phyloP scores from a whole-genome alignment of 1,284 basidiomycete genomes.

The Ganoderma boninense region DNA sequence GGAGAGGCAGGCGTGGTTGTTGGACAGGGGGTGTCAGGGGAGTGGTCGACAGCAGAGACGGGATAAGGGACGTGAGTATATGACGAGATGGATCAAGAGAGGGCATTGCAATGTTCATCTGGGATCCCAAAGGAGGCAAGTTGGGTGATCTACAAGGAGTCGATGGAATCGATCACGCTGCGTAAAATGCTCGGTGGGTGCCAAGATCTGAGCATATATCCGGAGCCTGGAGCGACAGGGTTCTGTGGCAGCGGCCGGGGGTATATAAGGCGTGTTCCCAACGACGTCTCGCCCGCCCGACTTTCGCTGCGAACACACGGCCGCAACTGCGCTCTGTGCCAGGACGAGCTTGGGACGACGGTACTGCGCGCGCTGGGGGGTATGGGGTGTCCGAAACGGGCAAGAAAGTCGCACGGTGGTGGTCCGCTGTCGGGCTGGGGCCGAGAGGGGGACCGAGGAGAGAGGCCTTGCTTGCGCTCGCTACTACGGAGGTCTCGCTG shows the following conservation, averaged over 20 bases:
- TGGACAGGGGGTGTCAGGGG: slow-evolving; percentile 5
- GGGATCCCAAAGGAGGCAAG: slow-evolving; percentile 37
- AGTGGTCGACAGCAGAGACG: background rate
- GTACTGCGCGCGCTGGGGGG: background rate
- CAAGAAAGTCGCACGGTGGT: slow-evolving; percentile 29
- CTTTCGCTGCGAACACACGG: background rate
- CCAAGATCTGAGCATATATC: slow-evolving; percentile 38
- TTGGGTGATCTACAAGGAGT: slow-evolving; percentile 38
- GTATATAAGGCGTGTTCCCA: slow-evolving; percentile 26
- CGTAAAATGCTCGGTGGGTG: slow-evolving; percentile 38
- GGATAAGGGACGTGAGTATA: slow-evolving; percentile 8
- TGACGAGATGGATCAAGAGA: slow-evolving; percentile 15
- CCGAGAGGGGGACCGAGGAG: background rate
- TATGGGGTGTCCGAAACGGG: slow-evolving; percentile 25
- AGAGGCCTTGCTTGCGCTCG: slow-evolving; percentile 11
- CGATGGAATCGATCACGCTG: slow-evolving; percentile 42
- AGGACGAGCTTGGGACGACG: background rate
- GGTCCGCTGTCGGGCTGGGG: background rate
- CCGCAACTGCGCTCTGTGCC: background rate
- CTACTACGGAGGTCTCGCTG: background rate
- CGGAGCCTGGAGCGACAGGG: slow-evolving; percentile 33
- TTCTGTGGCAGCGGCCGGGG: slow-evolving; percentile 27
- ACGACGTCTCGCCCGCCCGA: slow-evolving; percentile 1
- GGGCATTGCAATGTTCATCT: slow-evolving; percentile 28
- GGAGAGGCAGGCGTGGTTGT: background rate